A percentile compares a stretch with the other conserved stretches of the same genome.
Evolutionary conservation across 805 yeast species (phyloP).

Genomic region (Lachancea dasiensis): DNA sequence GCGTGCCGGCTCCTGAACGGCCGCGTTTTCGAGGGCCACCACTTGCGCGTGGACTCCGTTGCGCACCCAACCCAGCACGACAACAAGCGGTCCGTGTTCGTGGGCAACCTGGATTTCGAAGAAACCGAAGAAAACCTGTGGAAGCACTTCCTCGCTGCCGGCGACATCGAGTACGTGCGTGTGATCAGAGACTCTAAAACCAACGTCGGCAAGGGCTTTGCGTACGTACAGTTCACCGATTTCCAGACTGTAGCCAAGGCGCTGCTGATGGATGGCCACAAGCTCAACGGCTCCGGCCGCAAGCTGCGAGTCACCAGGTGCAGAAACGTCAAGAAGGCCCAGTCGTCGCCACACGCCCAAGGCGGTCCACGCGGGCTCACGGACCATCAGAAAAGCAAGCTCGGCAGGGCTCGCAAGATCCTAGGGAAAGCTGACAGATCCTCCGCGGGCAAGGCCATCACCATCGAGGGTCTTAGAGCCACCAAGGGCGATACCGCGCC

Average conservation of each 20-base stretch:
- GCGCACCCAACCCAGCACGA: slow-evolving; percentile 86
- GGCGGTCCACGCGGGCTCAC: slow-evolving; percentile 35
- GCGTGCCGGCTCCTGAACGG: slow-evolving; percentile 53
- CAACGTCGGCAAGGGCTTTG: slow-evolving; percentile 95
- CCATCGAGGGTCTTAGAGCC: slow-evolving; percentile 75
- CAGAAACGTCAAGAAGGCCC: slow-evolving; percentile 36
- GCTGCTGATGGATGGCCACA: slow-evolving; percentile 65
- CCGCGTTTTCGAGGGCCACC: slow-evolving; percentile 59
- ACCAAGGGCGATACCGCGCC: slow-evolving; percentile 61
- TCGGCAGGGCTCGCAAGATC: slow-evolving; percentile 73
- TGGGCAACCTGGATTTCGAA: slow-evolving; percentile 91
- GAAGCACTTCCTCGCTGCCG: slow-evolving; percentile 64
- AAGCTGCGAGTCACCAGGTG: slow-evolving; percentile 74
- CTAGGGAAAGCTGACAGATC: slow-evolving; percentile 78
- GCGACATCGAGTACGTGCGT: slow-evolving; percentile 82
- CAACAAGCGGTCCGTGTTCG: slow-evolving; percentile 75
- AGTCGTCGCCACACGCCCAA: slow-evolving; percentile 11
- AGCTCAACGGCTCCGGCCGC: slow-evolving; percentile 39
- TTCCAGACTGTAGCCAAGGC: slow-evolving; percentile 74
- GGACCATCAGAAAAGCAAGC: slow-evolving; percentile 64
- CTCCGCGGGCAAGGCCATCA: slow-evolving; percentile 49
- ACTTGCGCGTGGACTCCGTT: slow-evolving; percentile 87
- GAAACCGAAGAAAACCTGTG: slow-evolving; percentile 86
- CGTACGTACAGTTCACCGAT: slow-evolving; percentile 85
- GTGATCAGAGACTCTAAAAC: slow-evolving; percentile 89